Evolutionary conservation across 805 yeast species (phyloP).

Genomic region (Monosporozyma servazzii): DNA sequence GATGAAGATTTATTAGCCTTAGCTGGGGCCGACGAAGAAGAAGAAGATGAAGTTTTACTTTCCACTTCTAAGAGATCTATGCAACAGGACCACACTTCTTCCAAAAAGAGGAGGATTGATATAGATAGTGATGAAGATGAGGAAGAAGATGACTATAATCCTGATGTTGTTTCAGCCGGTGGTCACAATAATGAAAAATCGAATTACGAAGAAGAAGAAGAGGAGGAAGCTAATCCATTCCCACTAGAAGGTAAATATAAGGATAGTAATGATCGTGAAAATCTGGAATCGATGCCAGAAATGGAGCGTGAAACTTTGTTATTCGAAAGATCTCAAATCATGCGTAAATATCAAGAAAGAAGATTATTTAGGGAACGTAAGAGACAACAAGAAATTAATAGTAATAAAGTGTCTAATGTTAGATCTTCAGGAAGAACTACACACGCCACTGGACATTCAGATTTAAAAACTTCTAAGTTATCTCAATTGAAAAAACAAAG

Average conservation of each 20-base stretch:
- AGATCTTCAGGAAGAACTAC: slow-evolving; percentile 29
- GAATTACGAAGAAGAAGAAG: slow-evolving; percentile 31
- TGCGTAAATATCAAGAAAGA: slow-evolving; percentile 82
- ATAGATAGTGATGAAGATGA: slow-evolving; percentile 20
- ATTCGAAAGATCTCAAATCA: slow-evolving; percentile 86
- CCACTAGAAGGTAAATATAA: slow-evolving; percentile 89
- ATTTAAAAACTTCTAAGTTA: slow-evolving; percentile 43
- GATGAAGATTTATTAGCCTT: slow-evolving; percentile 94
- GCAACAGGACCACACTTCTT: slow-evolving; percentile 22
- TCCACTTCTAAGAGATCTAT: slow-evolving; percentile 21
- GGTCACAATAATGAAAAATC: not conserved
- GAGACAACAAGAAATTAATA: slow-evolving; percentile 24
- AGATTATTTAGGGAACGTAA: slow-evolving; percentile 73
- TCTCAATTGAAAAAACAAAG: slow-evolving; percentile 70
- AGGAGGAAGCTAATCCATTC: slow-evolving; percentile 58
- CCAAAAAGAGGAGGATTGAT: slow-evolving; percentile 30
- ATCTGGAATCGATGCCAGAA: slow-evolving; percentile 69
- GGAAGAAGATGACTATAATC: slow-evolving; percentile 36
- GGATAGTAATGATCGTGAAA: slow-evolving; percentile 65
- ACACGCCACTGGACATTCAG: slow-evolving; percentile 33
- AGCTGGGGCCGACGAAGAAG: slow-evolving; percentile 67
- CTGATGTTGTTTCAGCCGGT: slow-evolving; percentile 14
- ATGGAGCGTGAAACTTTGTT: slow-evolving; percentile 84
- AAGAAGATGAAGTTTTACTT: slow-evolving; percentile 30
- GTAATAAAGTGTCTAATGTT: slow-evolving; percentile 7